phyloP scores from a whole-genome alignment of 2,329 filamentous ascomycete species.

The Xylariales sp. region DNA sequence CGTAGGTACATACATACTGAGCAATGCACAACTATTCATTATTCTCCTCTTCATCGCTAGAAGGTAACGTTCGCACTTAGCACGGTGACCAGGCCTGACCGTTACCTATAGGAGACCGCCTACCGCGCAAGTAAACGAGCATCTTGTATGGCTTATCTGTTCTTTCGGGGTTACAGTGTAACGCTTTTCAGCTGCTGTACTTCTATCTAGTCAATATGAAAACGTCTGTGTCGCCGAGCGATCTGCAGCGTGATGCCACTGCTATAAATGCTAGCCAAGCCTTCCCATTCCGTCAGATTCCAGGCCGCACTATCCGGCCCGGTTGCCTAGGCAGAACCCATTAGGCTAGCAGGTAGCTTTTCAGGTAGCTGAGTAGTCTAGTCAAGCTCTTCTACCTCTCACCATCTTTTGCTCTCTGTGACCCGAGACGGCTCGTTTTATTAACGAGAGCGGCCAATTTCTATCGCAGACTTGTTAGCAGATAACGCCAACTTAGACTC shows the following conservation, averaged over 20 bases:
- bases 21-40: neutral
- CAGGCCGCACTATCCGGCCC: constrained; percentile 22
- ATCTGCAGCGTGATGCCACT: constrained; percentile 28
- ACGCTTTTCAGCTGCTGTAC: constrained; percentile 24
- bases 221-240: constrained; percentile 29
- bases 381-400: neutral
- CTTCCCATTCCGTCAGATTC: constrained; percentile 10
- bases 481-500: neutral
- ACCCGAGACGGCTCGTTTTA: neutral
- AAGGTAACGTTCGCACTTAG: constrained; percentile 7
- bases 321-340: constrained; percentile 8
- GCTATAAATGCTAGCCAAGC: constrained; percentile 19
- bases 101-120: constrained; percentile 12
- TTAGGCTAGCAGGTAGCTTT: neutral
- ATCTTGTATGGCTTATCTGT: constrained; percentile 4
- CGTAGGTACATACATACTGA: neutral
- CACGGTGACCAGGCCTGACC: constrained; percentile 18
- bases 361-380: neutral
- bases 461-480: neutral
- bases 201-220: constrained; percentile 13
- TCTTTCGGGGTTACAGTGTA: constrained; percentile 27
- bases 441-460: neutral
- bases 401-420: neutral
- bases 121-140: constrained; percentile 16
- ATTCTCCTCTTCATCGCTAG: neutral